Conservation (phyloP, 164 flowering plant species). For the Annona squamosa region DNA sequence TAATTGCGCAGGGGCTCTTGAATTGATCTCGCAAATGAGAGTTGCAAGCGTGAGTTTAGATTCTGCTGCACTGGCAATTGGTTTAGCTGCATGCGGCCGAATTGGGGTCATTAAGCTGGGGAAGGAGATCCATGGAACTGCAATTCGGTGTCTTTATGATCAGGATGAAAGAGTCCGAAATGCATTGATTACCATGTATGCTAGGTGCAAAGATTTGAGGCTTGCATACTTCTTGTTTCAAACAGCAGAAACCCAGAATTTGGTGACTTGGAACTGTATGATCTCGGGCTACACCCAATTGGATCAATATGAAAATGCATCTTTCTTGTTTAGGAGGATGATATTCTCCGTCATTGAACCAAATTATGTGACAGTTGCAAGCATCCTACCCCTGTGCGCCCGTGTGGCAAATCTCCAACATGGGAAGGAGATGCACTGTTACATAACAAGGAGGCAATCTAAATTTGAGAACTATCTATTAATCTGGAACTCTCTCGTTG, state of each 20-base stretch:
- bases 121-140: slow-evolving; percentile 44
- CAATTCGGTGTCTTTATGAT: slow-evolving; percentile 27
- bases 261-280: slow-evolving; percentile 56
- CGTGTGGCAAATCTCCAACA: slow-evolving; percentile 48
- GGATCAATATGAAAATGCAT: slow-evolving; percentile 45
- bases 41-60: slow-evolving; percentile 24
- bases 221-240: slow-evolving; percentile 36
- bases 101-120: slow-evolving; percentile 32
- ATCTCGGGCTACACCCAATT: slow-evolving; percentile 41
- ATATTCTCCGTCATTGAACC: slow-evolving; percentile 34
- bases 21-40: slow-evolving; percentile 41
- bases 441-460: slow-evolving; percentile 24
- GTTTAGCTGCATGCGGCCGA: slow-evolving; percentile 50
- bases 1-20: slow-evolving; percentile 30
- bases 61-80: slow-evolving; percentile 33
- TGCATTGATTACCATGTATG: slow-evolving; percentile 56
- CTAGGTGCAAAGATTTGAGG: slow-evolving; percentile 37
- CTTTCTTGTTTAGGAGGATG: slow-evolving; percentile 42
- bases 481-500: slow-evolving; percentile 57
- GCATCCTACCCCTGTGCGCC: slow-evolving; percentile 58
- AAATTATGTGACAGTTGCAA: slow-evolving; percentile 53
- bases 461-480: slow-evolving; percentile 31
- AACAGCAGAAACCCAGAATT: slow-evolving; percentile 19
- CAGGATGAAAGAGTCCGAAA: slow-evolving; percentile 30
- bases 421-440: slow-evolving; percentile 61